Evolutionary conservation across 352 stramenopile species (phyloP).

Genomic region (Phytopythium litorale): DNA sequence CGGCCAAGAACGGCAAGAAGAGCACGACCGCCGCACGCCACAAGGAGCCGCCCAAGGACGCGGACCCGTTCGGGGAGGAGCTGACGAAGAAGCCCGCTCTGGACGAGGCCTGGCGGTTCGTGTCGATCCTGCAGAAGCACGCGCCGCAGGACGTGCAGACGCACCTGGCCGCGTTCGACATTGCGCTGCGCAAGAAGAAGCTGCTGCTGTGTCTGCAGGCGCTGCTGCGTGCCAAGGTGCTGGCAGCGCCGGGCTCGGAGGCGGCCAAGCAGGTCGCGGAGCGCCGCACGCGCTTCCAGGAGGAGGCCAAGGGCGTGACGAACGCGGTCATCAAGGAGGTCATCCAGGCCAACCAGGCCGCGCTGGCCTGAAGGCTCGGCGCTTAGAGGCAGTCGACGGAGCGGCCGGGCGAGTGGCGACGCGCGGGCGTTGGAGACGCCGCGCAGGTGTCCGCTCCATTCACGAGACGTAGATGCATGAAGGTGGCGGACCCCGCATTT

Average conservation of each 20-base stretch:
- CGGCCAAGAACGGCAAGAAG: conserved; percentile 66
- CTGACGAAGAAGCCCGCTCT: conserved; percentile 61
- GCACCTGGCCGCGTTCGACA: conserved; percentile 72
- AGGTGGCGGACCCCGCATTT: neutral
- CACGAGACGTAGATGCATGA: neutral
- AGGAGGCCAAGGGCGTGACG: conserved; percentile 49
- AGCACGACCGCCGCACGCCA: conserved; percentile 25
- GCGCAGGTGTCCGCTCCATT: neutral
- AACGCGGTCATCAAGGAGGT: conserved; percentile 56
- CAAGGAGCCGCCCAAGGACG: conserved; percentile 56
- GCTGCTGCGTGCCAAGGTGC: conserved; percentile 52
- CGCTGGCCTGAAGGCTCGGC: conserved; percentile 27
- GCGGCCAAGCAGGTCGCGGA: conserved; percentile 31
- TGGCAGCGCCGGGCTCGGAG: conserved; percentile 18
- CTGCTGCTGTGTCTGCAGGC: conserved; percentile 73
- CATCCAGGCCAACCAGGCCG: conserved; percentile 55
- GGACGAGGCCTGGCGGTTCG: conserved; percentile 77
- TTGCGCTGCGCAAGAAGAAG: conserved; percentile 72
- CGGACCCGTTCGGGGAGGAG: conserved; percentile 71
- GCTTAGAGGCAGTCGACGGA: conserved; percentile 20
- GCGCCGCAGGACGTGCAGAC: conserved; percentile 52
- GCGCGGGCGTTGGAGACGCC: neutral
- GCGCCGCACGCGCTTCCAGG: conserved; percentile 39
- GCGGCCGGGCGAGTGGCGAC: neutral
- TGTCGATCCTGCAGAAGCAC: conserved; percentile 65